These are phyloP conservation scores for Crithidia brevicula DNA, from an alignment of 208 protist species.

Conservation along the genomic window DNA sequence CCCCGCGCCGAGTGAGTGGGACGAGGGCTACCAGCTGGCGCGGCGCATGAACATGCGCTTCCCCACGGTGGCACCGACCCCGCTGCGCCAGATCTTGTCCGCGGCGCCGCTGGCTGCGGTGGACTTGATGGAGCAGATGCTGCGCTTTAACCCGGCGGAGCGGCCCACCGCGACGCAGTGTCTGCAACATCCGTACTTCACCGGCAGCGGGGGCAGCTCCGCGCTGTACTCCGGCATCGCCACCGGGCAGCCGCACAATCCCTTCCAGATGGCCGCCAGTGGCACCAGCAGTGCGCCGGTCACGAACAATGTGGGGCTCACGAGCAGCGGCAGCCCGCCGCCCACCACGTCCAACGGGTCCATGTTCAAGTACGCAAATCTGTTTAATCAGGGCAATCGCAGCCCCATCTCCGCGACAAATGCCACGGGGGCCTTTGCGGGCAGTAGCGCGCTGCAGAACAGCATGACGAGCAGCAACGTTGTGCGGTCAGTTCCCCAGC, in stretches of 20 bases:
- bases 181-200: slow-evolving; percentile 97
- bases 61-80: slow-evolving; percentile 87
- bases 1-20: slow-evolving; percentile 83
- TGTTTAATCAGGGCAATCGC: slow-evolving; percentile 68
- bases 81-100: slow-evolving; percentile 90
- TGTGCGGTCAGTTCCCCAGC: slow-evolving; percentile 35
- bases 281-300: slow-evolving; percentile 16
- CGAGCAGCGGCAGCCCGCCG: slow-evolving; percentile 55
- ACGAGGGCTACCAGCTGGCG: slow-evolving; percentile 93
- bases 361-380: slow-evolving; percentile 60
- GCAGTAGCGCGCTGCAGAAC: slow-evolving; percentile 25
- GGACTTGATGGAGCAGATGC: slow-evolving; percentile 95
- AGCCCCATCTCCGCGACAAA: slow-evolving; percentile 40
- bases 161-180: slow-evolving; percentile 94
- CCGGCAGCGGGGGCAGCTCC: slow-evolving; percentile 60
- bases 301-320: slow-evolving; percentile 38
- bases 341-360: slow-evolving; percentile 39
- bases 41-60: slow-evolving; percentile 95
- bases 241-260: slow-evolving; percentile 91
- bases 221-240: slow-evolving; percentile 81
- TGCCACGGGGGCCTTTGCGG: slow-evolving; percentile 29
- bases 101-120: slow-evolving; percentile 94
- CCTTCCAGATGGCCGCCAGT: slow-evolving; percentile 75
- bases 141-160: slow-evolving; percentile 96
- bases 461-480: slow-evolving; percentile 29